A percentile compares a stretch with the other conserved stretches of the same genome.
Conservation (phyloP, 768 basidiomycete species). For the Lyophyllum decastes region DNA sequence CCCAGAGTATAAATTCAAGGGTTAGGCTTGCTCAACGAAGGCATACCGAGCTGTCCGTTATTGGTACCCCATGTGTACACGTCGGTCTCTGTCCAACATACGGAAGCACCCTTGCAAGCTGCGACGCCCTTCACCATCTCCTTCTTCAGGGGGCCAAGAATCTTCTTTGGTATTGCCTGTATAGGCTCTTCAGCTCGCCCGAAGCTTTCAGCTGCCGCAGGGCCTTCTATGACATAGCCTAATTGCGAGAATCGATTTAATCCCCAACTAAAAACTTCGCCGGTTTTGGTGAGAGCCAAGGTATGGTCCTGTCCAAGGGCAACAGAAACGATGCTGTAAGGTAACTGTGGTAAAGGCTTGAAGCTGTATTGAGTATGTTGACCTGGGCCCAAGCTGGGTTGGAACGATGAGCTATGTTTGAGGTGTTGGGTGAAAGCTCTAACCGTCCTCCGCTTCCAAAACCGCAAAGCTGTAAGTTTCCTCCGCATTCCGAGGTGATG, state of each 20-base stretch:
- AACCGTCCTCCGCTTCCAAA: constrained; percentile 88
- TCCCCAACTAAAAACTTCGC: constrained; percentile 91
- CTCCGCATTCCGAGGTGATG: constrained; percentile 70
- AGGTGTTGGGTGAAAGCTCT: constrained; percentile 17
- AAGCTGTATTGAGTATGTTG: constrained; percentile 81
- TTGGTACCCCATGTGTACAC: constrained; percentile 95
- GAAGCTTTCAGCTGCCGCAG: constrained; percentile 28
- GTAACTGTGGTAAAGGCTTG: constrained; percentile 57
- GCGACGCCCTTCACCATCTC: constrained; percentile 81
- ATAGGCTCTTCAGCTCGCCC: constrained; percentile 68
- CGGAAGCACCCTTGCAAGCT: constrained; percentile 84
- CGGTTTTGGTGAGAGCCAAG: constrained; percentile 74
- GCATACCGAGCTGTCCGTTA: constrained; percentile 83
- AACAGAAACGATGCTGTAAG: constrained; percentile 60
- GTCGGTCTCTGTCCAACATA: constrained; percentile 76
- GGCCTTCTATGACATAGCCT: constrained; percentile 77
- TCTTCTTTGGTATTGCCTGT: constrained; percentile 74
- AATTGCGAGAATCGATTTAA: constrained; percentile 87
- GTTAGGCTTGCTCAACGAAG: not conserved
- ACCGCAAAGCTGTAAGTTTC: constrained; percentile 85
- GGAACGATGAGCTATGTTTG: not conserved
- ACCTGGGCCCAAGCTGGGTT: constrained; percentile 63
- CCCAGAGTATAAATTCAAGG: not conserved
- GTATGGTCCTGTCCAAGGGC: constrained; percentile 96
- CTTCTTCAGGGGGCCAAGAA: constrained; percentile 75